Percentiles rank a stretch among this genome's conserved stretches.
phyloP scores from a whole-genome alignment of 306 rosid species.

The Elaeagnus macrophylla region DNA sequence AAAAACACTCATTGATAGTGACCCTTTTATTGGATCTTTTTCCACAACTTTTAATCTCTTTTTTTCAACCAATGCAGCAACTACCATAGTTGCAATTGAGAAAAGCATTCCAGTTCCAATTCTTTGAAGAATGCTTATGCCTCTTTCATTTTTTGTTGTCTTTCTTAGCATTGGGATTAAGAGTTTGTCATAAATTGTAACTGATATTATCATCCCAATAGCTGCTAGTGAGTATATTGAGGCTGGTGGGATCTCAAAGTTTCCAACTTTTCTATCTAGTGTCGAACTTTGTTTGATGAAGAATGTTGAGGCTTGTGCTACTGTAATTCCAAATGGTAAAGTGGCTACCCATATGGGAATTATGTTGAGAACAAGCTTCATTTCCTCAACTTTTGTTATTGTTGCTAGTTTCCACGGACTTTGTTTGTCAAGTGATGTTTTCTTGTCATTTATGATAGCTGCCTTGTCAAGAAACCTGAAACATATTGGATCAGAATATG shows the following conservation, averaged over 20 bases:
- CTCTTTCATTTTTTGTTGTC: slow-evolving; percentile 65
- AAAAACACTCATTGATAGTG: slow-evolving; percentile 52
- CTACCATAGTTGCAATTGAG: slow-evolving; percentile 42
- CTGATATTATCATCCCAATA: slow-evolving; percentile 61
- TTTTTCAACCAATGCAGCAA: slow-evolving; percentile 57
- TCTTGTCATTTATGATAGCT: slow-evolving; percentile 41
- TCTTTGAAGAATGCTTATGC: slow-evolving; percentile 79
- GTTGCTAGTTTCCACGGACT: slow-evolving; percentile 66
- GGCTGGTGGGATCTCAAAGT: slow-evolving; percentile 65
- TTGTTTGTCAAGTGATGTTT: slow-evolving; percentile 29
- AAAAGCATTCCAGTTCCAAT: slow-evolving; percentile 82
- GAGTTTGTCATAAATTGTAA: slow-evolving; percentile 58
- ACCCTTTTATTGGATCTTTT: slow-evolving; percentile 21
- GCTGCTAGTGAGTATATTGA: slow-evolving; percentile 60
- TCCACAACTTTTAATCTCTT: slow-evolving; percentile 39
- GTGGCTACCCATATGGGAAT: slow-evolving; percentile 77
- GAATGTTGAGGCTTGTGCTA: slow-evolving; percentile 75
- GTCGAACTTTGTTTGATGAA: slow-evolving; percentile 64
- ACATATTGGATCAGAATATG: background rate
- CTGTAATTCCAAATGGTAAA: slow-evolving; percentile 61
- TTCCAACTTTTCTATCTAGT: slow-evolving; percentile 36
- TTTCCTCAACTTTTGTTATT: slow-evolving; percentile 69
- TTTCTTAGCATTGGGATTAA: slow-evolving; percentile 53
- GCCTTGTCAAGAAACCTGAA: slow-evolving; percentile 88
- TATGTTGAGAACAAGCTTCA: slow-evolving; percentile 76